These are phyloP conservation scores for Botrytis tulipae DNA, from an alignment of 2,329 filamentous ascomycete species.

Conservation along the genomic window DNA sequence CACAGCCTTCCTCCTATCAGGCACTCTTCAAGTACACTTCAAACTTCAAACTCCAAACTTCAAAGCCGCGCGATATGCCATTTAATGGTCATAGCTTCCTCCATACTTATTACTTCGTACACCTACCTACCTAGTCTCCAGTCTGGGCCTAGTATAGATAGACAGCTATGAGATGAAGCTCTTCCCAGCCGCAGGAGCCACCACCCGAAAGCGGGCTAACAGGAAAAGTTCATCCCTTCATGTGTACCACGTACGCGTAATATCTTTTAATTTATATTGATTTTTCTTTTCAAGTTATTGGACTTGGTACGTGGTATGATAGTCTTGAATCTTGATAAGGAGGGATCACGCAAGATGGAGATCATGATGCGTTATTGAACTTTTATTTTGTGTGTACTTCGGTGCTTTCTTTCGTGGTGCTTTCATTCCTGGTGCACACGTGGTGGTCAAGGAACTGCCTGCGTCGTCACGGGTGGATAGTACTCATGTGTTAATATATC, in stretches of 20 bases:
- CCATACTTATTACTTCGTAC: background rate
- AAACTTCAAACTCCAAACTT: background rate
- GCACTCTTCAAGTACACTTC: background rate
- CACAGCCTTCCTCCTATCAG: background rate
- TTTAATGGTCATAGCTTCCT: background rate
- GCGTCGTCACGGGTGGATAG: background rate
- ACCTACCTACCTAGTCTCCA: background rate
- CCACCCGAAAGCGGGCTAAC: background rate
- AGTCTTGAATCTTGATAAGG: background rate
- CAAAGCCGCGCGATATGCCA: background rate
- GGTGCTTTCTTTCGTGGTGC: background rate
- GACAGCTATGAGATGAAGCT: background rate
- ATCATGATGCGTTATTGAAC: background rate
- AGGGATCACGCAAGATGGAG: background rate
- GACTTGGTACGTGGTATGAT: background rate
- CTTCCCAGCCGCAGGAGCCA: background rate
- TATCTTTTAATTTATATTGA: background rate
- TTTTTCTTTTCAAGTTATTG: background rate
- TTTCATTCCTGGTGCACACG: background rate
- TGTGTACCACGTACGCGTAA: background rate
- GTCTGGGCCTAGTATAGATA: background rate
- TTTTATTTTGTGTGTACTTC: background rate
- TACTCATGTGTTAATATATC: background rate
- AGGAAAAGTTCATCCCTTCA: background rate
- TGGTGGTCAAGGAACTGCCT: background rate